phyloP scores from a whole-genome alignment of 2,329 filamentous ascomycete genomes.

The Fusarium robinianum region DNA sequence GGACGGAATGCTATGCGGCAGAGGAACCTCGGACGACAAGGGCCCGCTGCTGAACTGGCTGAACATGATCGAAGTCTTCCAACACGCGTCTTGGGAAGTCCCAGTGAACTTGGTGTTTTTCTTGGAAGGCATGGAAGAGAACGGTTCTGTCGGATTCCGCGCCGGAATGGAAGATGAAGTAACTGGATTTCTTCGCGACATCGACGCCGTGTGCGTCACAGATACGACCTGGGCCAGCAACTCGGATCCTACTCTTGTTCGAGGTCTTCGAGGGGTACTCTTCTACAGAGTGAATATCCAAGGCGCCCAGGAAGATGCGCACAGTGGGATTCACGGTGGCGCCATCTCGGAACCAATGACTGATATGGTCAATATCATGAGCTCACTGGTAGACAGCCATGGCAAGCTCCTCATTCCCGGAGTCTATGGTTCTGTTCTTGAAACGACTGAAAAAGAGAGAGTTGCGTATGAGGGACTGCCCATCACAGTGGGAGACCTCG shows the following conservation, averaged over 20 bases:
- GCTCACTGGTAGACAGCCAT: neutral
- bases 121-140: slow-evolving; percentile 1
- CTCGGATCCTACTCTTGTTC: no score
- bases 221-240: no score
- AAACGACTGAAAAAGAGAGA: no score
- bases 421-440: no score
- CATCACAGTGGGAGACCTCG: no score
- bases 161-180: neutral
- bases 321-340: neutral
- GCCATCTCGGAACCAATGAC: neutral
- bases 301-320: neutral
- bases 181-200: no score
- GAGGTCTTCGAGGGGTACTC: no score
- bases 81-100: neutral
- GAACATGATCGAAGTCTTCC: neutral
- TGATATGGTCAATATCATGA: neutral
- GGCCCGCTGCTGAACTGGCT: neutral
- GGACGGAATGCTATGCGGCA: no score
- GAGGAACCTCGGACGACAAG: slow-evolving; percentile 1
- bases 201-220: no score
- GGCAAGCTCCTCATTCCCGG: neutral
- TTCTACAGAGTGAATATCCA: neutral
- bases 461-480: no score
- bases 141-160: neutral
- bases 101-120: neutral